These are phyloP conservation scores for Flaveria floridana DNA, from an alignment of 140 eudicot genomes.

Conservation along the genomic window DNA sequence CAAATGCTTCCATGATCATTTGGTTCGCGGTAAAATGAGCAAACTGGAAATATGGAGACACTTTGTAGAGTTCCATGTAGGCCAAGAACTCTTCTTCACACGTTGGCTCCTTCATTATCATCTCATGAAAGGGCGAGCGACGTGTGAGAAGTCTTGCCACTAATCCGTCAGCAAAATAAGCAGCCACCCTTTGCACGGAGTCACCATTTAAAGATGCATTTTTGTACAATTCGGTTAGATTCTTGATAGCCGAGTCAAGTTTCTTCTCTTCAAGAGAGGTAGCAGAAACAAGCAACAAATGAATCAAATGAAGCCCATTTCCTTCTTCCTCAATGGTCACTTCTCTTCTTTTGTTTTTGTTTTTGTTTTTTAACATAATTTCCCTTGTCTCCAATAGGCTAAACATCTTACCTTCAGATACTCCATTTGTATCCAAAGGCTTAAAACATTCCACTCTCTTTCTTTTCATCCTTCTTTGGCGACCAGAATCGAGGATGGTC, in stretches of 20 bases:
- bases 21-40: slow-evolving; percentile 96
- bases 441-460: slow-evolving; percentile 29
- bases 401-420: slow-evolving; percentile 52
- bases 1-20: slow-evolving; percentile 73
- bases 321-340: slow-evolving; percentile 36
- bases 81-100: slow-evolving; percentile 68
- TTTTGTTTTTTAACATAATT: slow-evolving; percentile 49
- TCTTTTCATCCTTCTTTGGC: slow-evolving; percentile 46
- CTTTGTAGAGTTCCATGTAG: slow-evolving; percentile 71
- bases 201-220: slow-evolving; percentile 54
- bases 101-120: slow-evolving; percentile 67
- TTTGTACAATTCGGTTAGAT: slow-evolving; percentile 50
- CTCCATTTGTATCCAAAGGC: slow-evolving; percentile 31
- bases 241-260: slow-evolving; percentile 40
- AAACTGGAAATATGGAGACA: slow-evolving; percentile 73
- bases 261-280: slow-evolving; percentile 53
- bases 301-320: slow-evolving; percentile 67
- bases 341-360: slow-evolving; percentile 26
- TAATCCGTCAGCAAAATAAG: slow-evolving; percentile 81
- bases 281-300: slow-evolving; percentile 60
- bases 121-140: slow-evolving; percentile 66
- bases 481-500: slow-evolving; percentile 40
- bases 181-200: slow-evolving; percentile 82
- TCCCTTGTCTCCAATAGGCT: slow-evolving; percentile 62
- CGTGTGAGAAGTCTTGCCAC: slow-evolving; percentile 68